phyloP scores from a whole-genome alignment of 306 rosid genomes.

The Trichosanthes truncata region DNA sequence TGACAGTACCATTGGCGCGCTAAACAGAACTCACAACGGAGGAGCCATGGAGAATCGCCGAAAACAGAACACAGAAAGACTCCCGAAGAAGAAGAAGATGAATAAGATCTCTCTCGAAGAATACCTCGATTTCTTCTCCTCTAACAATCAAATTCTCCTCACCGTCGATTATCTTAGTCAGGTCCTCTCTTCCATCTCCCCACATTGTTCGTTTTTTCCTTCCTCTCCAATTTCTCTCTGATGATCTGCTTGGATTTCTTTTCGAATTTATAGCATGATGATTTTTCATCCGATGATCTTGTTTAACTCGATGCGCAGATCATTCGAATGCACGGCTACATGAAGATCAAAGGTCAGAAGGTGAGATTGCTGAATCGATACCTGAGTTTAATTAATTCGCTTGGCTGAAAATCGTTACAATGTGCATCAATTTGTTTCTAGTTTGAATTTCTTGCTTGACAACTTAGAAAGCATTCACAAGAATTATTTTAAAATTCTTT shows the following conservation, averaged over 20 bases:
- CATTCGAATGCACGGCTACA: conserved; percentile 63
- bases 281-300: not conserved
- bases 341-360: conserved; percentile 43
- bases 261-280: not conserved
- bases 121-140: conserved; percentile 36
- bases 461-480: not conserved
- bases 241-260: not conserved
- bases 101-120: conserved; percentile 32
- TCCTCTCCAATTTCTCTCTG: not conserved
- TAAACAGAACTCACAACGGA: not conserved
- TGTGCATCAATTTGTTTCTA: not conserved
- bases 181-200: conserved; percentile 27
- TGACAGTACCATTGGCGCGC: not conserved
- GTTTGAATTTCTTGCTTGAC: not conserved
- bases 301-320: conserved; percentile 25
- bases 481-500: not conserved
- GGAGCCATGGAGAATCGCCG: conserved; percentile 18
- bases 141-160: conserved; percentile 27
- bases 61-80: conserved; percentile 9
- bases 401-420: not conserved
- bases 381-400: not conserved
- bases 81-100: conserved; percentile 4
- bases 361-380: conserved; percentile 19
- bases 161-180: conserved; percentile 38
- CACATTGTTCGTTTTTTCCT: not conserved